Evolutionary conservation across 768 basidiomycete species (phyloP).

Genomic region (Collybiopsis confluens): DNA sequence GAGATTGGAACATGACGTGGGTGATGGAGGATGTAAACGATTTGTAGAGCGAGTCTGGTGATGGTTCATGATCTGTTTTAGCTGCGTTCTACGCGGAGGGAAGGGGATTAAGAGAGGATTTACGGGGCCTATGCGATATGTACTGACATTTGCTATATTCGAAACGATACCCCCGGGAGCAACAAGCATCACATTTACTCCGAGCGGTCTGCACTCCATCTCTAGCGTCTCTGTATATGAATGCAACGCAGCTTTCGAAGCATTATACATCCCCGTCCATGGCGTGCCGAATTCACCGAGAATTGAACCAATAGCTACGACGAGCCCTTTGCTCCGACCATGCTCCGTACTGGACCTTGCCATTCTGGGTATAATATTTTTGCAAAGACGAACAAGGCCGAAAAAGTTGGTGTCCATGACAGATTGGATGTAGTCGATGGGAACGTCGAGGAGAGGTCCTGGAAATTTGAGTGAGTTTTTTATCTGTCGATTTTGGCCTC

Average conservation of each 20-base stretch:
- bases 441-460: constrained; percentile 24
- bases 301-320: constrained; percentile 27
- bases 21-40: background rate
- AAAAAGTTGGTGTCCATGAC: constrained; percentile 25
- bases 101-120: background rate
- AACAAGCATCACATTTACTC: constrained; percentile 25
- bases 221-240: constrained; percentile 22
- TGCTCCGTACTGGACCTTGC: constrained; percentile 18
- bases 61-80: background rate
- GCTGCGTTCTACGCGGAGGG: background rate
- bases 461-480: no score
- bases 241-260: constrained; percentile 27
- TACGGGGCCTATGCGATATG: no score
- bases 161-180: constrained; percentile 21
- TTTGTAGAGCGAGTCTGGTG: constrained; percentile 3
- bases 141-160: constrained; percentile 14
- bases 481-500: background rate
- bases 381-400: constrained; percentile 20
- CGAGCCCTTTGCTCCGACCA: constrained; percentile 20
- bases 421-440: constrained; percentile 17
- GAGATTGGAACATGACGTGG: constrained; percentile 1
- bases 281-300: constrained; percentile 24
- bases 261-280: constrained; percentile 25
- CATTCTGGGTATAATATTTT: constrained; percentile 26
- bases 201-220: constrained; percentile 26